Percentiles rank a stretch among this genome's conserved stretches.
Conservation (phyloP, 129 eudicot genomes). For the Artemisia annua region DNA sequence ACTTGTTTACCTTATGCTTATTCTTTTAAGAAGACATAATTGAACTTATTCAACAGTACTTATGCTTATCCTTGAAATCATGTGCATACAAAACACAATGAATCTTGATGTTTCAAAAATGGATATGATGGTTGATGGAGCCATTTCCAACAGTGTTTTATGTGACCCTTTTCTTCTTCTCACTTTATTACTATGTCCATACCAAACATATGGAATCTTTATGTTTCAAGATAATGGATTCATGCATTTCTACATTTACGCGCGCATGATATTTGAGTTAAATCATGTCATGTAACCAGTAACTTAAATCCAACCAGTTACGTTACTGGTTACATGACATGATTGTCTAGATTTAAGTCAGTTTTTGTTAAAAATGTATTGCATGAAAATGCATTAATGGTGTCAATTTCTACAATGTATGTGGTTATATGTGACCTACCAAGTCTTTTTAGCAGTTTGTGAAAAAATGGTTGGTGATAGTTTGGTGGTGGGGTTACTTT, state of each 20-base stretch:
- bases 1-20: too few species aligned
- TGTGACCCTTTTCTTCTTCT: too few species aligned
- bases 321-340: too few species aligned
- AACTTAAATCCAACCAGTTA: too few species aligned
- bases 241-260: not conserved
- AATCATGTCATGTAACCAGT: too few species aligned
- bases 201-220: constrained; percentile 20
- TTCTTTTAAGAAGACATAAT: too few species aligned
- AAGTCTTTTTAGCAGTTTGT: constrained; percentile 29
- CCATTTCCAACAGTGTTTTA: too few species aligned
- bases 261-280: too few species aligned
- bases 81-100: constrained; percentile 33
- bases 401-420: constrained; percentile 16
- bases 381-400: not conserved
- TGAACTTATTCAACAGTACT: too few species aligned
- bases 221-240: constrained; percentile 23
- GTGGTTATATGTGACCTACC: constrained; percentile 32
- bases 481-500: constrained; percentile 30
- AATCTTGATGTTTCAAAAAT: constrained; percentile 23
- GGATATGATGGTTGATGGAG: not conserved
- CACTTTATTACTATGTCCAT: too few species aligned
- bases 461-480: constrained; percentile 35
- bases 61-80: not conserved
- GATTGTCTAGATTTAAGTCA: too few species aligned
- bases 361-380: too few species aligned